Percentiles rank a stretch among this genome's conserved stretches.
Conservation (phyloP, 257 asterid species). For the Solanum commersonii region DNA sequence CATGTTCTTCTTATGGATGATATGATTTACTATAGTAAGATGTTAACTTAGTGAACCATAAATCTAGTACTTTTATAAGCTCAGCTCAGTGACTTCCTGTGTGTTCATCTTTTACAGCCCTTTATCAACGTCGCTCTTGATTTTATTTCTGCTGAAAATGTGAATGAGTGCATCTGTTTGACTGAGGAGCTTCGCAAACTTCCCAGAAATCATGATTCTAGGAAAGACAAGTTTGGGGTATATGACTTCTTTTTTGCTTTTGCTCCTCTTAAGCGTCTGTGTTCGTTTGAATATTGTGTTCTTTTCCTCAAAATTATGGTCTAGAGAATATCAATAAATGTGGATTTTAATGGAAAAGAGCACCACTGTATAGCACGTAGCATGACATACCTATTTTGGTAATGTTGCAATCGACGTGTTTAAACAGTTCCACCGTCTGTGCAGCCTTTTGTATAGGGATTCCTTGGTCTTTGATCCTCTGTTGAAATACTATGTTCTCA, state of each 20-base stretch:
- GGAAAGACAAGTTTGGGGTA: slow-evolving; percentile 38
- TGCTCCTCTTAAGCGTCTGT: not conserved
- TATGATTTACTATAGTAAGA: not conserved
- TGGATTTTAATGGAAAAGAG: too few species aligned
- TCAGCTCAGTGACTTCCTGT: not conserved
- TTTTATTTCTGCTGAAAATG: slow-evolving; percentile 38
- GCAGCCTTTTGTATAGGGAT: not conserved
- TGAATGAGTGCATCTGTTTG: slow-evolving; percentile 17
- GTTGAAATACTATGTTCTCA: not conserved
- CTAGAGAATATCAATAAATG: not conserved
- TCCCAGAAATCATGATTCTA: slow-evolving; percentile 26
- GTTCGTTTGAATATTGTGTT: not conserved
- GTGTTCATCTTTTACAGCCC: slow-evolving; percentile 11
- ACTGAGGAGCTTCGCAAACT: slow-evolving; percentile 30
- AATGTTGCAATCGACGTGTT: not conserved
- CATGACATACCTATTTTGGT: not conserved
- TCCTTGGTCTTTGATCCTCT: not conserved
- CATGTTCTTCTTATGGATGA: not conserved
- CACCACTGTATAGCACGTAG: not conserved
- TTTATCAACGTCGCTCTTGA: slow-evolving; percentile 34
- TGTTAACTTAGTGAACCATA: not conserved
- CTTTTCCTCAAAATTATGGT: not conserved
- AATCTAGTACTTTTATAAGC: not conserved
- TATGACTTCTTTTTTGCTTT: not conserved
- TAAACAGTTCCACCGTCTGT: not conserved